Base-by-base conservation (phyloP, 306 rosid species). In the Ochetophila trinervis region DNA sequence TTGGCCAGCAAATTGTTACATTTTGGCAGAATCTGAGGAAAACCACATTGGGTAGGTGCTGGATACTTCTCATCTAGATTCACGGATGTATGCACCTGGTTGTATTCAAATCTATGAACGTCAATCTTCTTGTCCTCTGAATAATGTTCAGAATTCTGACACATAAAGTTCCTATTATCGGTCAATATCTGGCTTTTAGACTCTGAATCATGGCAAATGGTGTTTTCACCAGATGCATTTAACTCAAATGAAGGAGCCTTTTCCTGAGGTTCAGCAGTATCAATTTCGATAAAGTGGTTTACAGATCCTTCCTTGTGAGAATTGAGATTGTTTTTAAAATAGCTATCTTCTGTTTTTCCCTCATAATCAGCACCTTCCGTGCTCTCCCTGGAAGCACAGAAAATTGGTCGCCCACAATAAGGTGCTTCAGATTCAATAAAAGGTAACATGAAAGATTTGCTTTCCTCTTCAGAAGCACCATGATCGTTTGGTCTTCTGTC, bases 231-330 rank as follows among this genome's bases (percentile, higher is more conserved):
- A 27, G 72, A 76, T 51, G 65, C 54, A 47, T 69, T 62, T 23
- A 68, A 68, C 66, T 60, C 84, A 47, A 13, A 49, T 0, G 59
- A 57, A 11, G 49, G 18, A 60, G 36, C 62, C 22, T 44, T 57
- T 17, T 60, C 74, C 14, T 37, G 44, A 32, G 55, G 52, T 27
- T 66, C 68, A 55, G 44, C 23, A 63, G 74, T 69, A 72, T 68
- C 53, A 40, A 63, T 66, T 63, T 68, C 82, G 6, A 70, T 42
- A 11, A 24, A 67, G 40, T 21, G 68, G 76, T 57, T 53, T 37
- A 54, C 54, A 65, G 77, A 61, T 63, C 51, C 75, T 69, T 76
- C 83, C 37, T 30, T 74, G 69, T 30, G 17, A 30, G 71, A 44
- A 19, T 18, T 57, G 65, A 61, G 21, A 30, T 64, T 56, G 57